Evolutionary conservation across 495 filamentous ascomycete species (phyloP).

Genomic region (Extremus antarcticus): DNA sequence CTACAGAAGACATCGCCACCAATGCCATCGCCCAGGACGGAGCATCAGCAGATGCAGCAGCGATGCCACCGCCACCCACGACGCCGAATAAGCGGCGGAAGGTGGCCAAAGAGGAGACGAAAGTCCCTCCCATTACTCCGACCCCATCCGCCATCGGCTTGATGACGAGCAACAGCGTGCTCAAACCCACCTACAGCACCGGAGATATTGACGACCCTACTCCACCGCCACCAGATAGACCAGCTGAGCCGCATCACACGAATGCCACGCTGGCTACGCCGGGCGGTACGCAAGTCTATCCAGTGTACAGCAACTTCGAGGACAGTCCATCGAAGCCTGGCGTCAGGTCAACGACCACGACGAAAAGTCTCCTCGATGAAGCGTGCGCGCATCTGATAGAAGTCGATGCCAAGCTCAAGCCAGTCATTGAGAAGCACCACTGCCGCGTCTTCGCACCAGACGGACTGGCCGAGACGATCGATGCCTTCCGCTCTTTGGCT

Average conservation of each 20-base stretch:
- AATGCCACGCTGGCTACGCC: slow-evolving; percentile 76
- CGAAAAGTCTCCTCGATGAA: slow-evolving; percentile 53
- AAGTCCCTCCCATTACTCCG: slow-evolving; percentile 24
- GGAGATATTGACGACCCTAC: slow-evolving; percentile 28
- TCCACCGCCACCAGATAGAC: slow-evolving; percentile 40
- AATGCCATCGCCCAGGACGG: slow-evolving; percentile 6
- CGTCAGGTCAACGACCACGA: slow-evolving; percentile 37
- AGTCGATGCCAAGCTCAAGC: slow-evolving; percentile 61
- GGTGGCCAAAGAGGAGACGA: slow-evolving; percentile 10
- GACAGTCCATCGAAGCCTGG: slow-evolving; percentile 41
- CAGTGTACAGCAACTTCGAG: slow-evolving; percentile 37
- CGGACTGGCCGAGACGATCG: slow-evolving; percentile 69
- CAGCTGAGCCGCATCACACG: slow-evolving; percentile 51
- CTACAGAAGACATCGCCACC: neutral
- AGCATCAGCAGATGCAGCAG: neutral
- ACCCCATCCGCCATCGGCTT: slow-evolving; percentile 25
- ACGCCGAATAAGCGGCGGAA: slow-evolving; percentile 20
- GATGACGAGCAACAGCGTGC: slow-evolving; percentile 21
- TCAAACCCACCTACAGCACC: slow-evolving; percentile 18
- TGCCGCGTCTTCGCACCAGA: slow-evolving; percentile 73
- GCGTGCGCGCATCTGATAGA: slow-evolving; percentile 68
- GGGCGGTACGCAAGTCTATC: slow-evolving; percentile 55
- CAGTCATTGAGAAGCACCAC: slow-evolving; percentile 61
- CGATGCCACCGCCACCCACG: slow-evolving; percentile 12
- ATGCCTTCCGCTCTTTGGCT: slow-evolving; percentile 74